Conservation (phyloP, 768 basidiomycete genomes). For the Termitomyces sp. region DNA sequence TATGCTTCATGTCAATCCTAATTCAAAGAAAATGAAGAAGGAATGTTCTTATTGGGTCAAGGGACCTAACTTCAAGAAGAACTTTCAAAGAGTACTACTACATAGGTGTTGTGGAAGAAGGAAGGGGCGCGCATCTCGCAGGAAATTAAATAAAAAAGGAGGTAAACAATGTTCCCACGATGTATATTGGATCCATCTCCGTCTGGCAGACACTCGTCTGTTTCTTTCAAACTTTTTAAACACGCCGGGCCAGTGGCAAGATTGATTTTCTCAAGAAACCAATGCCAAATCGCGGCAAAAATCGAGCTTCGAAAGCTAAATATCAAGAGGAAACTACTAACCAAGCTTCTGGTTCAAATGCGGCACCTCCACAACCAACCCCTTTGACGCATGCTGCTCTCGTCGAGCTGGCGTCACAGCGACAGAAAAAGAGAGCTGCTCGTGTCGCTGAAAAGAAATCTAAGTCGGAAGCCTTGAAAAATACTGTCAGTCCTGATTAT, state of each 20-base stretch:
- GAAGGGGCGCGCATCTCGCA: too few species aligned
- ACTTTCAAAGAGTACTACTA: too few species aligned
- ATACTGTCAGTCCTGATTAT: conserved; percentile 2
- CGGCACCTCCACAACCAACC: not conserved
- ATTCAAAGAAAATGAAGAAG: too few species aligned
- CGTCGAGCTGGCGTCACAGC: not conserved
- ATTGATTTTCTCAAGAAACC: not conserved
- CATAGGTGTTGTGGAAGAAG: too few species aligned
- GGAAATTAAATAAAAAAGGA: not conserved
- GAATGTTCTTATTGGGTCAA: too few species aligned
- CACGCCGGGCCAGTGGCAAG: not conserved
- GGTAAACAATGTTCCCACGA: conserved; percentile 1
- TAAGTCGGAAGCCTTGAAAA: conserved; percentile 5
- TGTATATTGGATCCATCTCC: not conserved
- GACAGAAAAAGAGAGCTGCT: conserved; percentile 7
- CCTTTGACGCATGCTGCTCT: conserved; percentile 7
- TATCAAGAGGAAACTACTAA: not conserved
- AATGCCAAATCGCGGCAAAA: conserved; percentile 8
- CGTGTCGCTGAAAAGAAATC: conserved; percentile 2
- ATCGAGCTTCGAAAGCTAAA: conserved; percentile 1
- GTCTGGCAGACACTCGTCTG: not conserved
- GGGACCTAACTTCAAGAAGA: too few species aligned
- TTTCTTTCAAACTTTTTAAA: not conserved
- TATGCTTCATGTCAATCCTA: too few species aligned
- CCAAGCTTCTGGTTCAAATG: not conserved